Percentiles rank a stretch among this genome's conserved stretches.
These are phyloP conservation scores for Lyophyllum semitale DNA, from an alignment of 768 basidiomycete genomes.

Conservation along the genomic window DNA sequence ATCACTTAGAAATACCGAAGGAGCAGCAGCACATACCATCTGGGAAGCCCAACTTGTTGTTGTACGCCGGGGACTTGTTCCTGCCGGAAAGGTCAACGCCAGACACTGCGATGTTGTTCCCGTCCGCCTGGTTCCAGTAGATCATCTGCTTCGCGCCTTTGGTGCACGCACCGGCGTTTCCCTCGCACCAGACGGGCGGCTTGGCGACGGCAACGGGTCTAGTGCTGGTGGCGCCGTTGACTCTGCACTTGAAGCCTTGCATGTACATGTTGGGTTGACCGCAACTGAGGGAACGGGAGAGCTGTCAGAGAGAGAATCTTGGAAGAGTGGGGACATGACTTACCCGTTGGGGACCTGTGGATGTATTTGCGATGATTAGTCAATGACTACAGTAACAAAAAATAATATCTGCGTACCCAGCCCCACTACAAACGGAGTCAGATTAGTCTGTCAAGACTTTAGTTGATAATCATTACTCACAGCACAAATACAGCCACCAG, in stretches of 20 bases:
- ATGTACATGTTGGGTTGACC: conserved; percentile 58
- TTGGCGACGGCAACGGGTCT: conserved; percentile 41
- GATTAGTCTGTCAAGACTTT: conserved; percentile 40
- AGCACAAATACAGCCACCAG: too few species aligned
- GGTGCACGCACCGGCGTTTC: conserved; percentile 39
- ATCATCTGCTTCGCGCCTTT: too few species aligned
- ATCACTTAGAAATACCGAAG: not conserved
- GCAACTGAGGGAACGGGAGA: conserved; percentile 33
- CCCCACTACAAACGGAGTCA: too few species aligned
- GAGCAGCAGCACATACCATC: conserved; percentile 38
- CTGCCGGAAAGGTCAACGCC: conserved; percentile 41
- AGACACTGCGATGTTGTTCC: conserved; percentile 48
- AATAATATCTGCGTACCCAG: not conserved
- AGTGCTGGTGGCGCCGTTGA: conserved; percentile 40
- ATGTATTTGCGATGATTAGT: not conserved
- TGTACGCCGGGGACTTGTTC: conserved; percentile 50
- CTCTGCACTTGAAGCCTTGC: too few species aligned
- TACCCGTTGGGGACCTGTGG: conserved; percentile 42
- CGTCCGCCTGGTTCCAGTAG: too few species aligned
- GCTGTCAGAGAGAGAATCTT: not conserved
- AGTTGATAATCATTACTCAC: not conserved
- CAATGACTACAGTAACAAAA: not conserved
- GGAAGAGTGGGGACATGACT: conserved; percentile 1
- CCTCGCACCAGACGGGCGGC: conserved; percentile 56
- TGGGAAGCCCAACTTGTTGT: conserved; percentile 45